Evolutionary conservation across 495 filamentous ascomycete genomes (phyloP).

Genomic region (Penicillium roqueforti): DNA sequence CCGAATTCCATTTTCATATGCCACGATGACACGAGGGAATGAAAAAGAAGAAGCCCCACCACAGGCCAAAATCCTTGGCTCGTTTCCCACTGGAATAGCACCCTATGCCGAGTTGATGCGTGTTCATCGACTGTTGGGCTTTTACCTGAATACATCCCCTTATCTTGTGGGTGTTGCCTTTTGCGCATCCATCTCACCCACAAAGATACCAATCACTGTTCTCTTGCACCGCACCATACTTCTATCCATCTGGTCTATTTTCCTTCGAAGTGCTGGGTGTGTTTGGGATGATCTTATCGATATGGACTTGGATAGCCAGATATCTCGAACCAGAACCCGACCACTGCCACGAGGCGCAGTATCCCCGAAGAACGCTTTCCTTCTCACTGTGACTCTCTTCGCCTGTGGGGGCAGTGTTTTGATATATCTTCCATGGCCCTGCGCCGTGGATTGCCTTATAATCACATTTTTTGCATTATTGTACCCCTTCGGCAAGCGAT

Average conservation of each 20-base stretch:
- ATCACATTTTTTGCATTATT: neutral
- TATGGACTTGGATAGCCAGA: conserved; percentile 34
- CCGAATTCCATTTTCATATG: neutral
- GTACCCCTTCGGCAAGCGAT: neutral
- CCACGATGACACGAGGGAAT: neutral
- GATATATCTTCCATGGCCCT: neutral
- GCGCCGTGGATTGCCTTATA: neutral
- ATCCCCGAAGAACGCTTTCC: neutral
- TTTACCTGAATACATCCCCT: conserved; percentile 27
- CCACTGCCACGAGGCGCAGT: conserved; percentile 16
- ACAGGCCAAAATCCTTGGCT: neutral
- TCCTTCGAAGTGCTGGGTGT: conserved; percentile 15
- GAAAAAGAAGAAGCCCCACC: neutral
- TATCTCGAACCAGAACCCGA: conserved; percentile 28
- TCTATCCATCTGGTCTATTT: conserved; percentile 6
- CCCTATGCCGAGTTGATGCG: conserved; percentile 42
- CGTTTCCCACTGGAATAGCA: conserved; percentile 26
- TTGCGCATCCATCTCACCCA: conserved; percentile 1
- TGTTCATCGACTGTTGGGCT: conserved; percentile 30
- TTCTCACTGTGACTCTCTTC: neutral
- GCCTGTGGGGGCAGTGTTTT: neutral
- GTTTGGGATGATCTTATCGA: conserved; percentile 44
- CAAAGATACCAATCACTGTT: neutral
- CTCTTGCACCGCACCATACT: neutral
- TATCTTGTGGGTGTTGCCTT: conserved; percentile 28